A percentile compares a stretch with the other conserved stretches of the same genome.
Evolutionary conservation across 805 yeast genomes (phyloP).

Genomic region (Pichia gijzeniarum): DNA sequence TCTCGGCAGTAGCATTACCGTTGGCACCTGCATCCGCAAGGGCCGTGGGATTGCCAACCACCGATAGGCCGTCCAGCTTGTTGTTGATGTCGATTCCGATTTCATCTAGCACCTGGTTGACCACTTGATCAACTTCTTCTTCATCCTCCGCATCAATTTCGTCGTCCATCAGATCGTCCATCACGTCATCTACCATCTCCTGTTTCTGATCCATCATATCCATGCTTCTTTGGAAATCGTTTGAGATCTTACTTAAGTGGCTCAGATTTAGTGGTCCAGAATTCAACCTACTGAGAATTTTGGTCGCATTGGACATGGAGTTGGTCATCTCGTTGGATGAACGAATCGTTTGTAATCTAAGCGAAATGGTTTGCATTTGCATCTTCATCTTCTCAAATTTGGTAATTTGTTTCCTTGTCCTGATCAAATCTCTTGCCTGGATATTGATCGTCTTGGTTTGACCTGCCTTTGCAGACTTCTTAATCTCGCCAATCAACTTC

Average conservation of each 20-base stretch:
- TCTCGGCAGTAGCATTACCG: constrained; percentile 8
- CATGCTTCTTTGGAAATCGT: constrained; percentile 91
- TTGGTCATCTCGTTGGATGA: constrained; percentile 92
- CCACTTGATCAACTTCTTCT: constrained; percentile 86
- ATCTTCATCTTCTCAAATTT: constrained; percentile 93
- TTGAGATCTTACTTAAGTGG: constrained; percentile 79
- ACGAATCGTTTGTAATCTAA: constrained; percentile 87
- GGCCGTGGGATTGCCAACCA: background rate
- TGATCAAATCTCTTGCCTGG: constrained; percentile 90
- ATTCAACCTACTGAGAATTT: constrained; percentile 80
- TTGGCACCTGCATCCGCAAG: background rate
- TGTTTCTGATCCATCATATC: constrained; percentile 98
- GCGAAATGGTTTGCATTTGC: constrained; percentile 88
- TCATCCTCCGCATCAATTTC: constrained; percentile 76
- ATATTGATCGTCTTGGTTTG: constrained; percentile 86
- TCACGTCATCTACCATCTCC: constrained; percentile 97
- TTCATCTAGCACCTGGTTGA: constrained; percentile 88
- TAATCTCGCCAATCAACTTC: constrained; percentile 77
- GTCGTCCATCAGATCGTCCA: constrained; percentile 93
- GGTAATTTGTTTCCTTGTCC: constrained; percentile 76
- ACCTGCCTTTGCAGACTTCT: constrained; percentile 84
- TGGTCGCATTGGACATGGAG: constrained; percentile 91
- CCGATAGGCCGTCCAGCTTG: constrained; percentile 29
- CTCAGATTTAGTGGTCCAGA: constrained; percentile 78
- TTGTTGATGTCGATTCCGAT: constrained; percentile 80